phyloP scores from a whole-genome alignment of 306 rosid genomes.

The Dalbergia oliveri region DNA sequence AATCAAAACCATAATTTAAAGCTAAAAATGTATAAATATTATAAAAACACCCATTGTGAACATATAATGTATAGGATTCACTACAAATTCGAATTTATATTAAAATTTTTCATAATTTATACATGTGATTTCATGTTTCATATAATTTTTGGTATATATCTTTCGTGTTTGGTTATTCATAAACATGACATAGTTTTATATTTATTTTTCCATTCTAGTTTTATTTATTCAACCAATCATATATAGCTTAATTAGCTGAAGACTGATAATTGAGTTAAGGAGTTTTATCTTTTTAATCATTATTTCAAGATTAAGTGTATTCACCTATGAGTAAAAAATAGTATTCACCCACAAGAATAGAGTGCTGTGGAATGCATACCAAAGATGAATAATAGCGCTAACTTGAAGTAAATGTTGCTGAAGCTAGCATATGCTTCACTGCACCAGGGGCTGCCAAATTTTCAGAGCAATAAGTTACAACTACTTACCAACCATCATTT shows the following conservation, averaged over 20 bases:
- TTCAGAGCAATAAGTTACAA: background rate
- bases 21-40: too few species aligned
- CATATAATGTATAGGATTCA: too few species aligned
- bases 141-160: background rate
- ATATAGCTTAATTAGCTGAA: background rate
- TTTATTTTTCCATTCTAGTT: background rate
- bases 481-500: background rate
- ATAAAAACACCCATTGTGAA: too few species aligned
- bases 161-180: background rate
- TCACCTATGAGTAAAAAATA: background rate
- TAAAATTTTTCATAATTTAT: too few species aligned
- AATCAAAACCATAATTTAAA: too few species aligned
- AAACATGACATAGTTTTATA: background rate
- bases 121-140: background rate
- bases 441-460: conserved; percentile 2
- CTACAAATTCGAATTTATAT: too few species aligned
- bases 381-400: background rate
- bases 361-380: background rate
- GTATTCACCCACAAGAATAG: background rate
- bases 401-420: conserved; percentile 17
- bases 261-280: background rate
- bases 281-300: background rate
- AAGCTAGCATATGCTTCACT: background rate
- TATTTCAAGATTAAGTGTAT: background rate
- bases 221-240: background rate